phyloP scores from a whole-genome alignment of 2,329 filamentous ascomycete species.

The Cercospora zeina region DNA sequence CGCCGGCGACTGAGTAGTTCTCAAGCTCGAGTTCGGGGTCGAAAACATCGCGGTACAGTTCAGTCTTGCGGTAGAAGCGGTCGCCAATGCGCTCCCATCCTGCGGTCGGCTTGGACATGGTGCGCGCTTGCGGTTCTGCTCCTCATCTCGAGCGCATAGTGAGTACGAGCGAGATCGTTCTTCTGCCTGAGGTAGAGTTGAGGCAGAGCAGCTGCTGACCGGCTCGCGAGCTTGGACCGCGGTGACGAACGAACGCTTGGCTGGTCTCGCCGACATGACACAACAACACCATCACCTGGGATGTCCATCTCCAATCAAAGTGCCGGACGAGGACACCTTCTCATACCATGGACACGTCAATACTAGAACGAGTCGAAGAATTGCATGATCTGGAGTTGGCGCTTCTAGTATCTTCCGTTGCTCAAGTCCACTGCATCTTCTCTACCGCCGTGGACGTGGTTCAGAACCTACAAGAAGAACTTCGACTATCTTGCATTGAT shows the following conservation, averaged over 20 bases:
- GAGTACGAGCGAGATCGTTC: background rate
- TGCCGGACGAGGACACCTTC: background rate
- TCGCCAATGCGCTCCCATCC: conserved; percentile 95
- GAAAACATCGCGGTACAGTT: conserved; percentile 90
- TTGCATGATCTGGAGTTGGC: conserved; percentile 88
- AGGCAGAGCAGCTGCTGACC: background rate
- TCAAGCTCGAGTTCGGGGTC: conserved; percentile 91
- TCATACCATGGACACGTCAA: conserved; percentile 7
- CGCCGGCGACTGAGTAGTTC: conserved; percentile 87
- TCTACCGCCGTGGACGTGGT: conserved; percentile 60
- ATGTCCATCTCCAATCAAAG: background rate
- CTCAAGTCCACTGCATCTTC: conserved; percentile 84
- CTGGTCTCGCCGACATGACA: background rate
- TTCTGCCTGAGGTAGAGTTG: background rate
- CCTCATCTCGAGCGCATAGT: conserved; percentile 14
- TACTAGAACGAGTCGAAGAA: conserved; percentile 62
- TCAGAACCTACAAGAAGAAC: conserved; percentile 32
- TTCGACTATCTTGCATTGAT: conserved; percentile 65
- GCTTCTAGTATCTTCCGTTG: conserved; percentile 74
- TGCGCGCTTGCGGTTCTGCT: background rate
- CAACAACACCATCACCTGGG: background rate
- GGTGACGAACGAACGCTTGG: conserved; percentile 12
- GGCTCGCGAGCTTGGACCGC: conserved; percentile 2
- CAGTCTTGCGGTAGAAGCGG: conserved; percentile 91
- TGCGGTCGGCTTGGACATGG: conserved; percentile 66